phyloP scores from a whole-genome alignment of 208 protist species.

The Acanthamoeba castellanii region DNA sequence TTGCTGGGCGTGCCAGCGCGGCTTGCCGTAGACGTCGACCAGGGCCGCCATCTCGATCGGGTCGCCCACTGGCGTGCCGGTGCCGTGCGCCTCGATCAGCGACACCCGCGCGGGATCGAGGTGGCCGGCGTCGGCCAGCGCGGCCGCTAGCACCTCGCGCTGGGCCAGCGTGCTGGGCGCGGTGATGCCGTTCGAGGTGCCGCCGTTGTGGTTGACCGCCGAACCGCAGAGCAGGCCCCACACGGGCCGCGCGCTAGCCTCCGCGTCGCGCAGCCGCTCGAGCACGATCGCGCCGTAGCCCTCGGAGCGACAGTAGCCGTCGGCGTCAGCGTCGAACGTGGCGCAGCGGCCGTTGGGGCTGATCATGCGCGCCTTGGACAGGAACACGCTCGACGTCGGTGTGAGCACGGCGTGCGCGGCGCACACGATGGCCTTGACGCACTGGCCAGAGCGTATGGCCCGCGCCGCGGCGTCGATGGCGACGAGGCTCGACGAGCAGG shows the following conservation, averaged over 20 bases:
- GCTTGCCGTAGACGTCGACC: constrained; percentile 48
- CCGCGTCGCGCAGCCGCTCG: constrained; percentile 60
- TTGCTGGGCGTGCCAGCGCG: neutral
- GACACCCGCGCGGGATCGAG: constrained; percentile 75
- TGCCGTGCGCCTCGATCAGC: constrained; percentile 88
- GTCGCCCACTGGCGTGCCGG: constrained; percentile 88
- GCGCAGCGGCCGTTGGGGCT: constrained; percentile 82
- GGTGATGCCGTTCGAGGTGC: constrained; percentile 79
- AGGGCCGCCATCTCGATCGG: constrained; percentile 84
- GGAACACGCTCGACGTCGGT: constrained; percentile 49
- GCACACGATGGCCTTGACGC: constrained; percentile 78
- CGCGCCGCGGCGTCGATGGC: constrained; percentile 79
- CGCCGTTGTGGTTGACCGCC: constrained; percentile 88
- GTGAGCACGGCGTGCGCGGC: constrained; percentile 83
- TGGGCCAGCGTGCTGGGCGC: constrained; percentile 84
- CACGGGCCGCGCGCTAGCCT: constrained; percentile 18
- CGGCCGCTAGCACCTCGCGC: constrained; percentile 74
- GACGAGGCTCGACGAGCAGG: constrained; percentile 89
- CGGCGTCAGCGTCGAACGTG: constrained; percentile 88
- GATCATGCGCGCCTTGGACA: constrained; percentile 81
- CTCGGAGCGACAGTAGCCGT: constrained; percentile 91
- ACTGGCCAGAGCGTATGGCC: constrained; percentile 78
- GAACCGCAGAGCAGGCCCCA: constrained; percentile 82
- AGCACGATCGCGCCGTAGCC: constrained; percentile 85
- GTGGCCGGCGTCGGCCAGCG: constrained; percentile 72